These are phyloP conservation scores for Ophiostoma ips DNA, from an alignment of 2,329 filamentous ascomycete species.

Conservation along the genomic window DNA sequence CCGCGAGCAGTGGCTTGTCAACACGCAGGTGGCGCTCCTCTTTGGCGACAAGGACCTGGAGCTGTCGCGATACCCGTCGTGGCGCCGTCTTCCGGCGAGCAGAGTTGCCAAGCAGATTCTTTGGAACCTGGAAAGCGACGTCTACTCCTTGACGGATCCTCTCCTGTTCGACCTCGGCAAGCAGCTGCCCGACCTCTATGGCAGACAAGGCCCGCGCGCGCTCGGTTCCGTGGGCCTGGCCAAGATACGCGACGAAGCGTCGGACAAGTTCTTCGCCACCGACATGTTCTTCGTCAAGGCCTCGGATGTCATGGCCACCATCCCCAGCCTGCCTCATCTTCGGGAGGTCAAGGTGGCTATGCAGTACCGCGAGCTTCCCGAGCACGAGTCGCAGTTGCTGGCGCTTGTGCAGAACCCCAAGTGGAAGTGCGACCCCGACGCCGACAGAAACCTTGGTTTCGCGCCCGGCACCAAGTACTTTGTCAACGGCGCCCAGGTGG, in stretches of 20 bases:
- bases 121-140: conserved; percentile 44
- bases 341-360: conserved; percentile 40
- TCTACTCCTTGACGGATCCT: conserved; percentile 39
- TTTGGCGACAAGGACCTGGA: conserved; percentile 50
- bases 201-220: conserved; percentile 28
- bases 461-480: conserved; percentile 45
- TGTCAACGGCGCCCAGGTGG: conserved; percentile 38
- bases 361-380: conserved; percentile 45
- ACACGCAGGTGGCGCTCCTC: conserved; percentile 48
- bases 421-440: conserved; percentile 46
- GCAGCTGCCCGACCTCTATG: conserved; percentile 39
- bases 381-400: conserved; percentile 31
- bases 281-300: conserved; percentile 56
- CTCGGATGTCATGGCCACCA: conserved; percentile 46
- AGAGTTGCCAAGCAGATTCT: conserved; percentile 41
- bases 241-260: conserved; percentile 34
- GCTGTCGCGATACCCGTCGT: conserved; percentile 45
- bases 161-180: conserved; percentile 38
- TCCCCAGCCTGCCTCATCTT: conserved; percentile 45
- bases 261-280: conserved; percentile 39
- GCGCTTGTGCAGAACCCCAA: conserved; percentile 32
- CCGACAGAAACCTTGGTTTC: conserved; percentile 35
- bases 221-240: conserved; percentile 31
- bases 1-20: conserved; percentile 53
- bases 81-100: conserved; percentile 41